These are phyloP conservation scores for Aspergillus bombycis DNA, from an alignment of 2,329 filamentous ascomycete genomes.

Conservation along the genomic window DNA sequence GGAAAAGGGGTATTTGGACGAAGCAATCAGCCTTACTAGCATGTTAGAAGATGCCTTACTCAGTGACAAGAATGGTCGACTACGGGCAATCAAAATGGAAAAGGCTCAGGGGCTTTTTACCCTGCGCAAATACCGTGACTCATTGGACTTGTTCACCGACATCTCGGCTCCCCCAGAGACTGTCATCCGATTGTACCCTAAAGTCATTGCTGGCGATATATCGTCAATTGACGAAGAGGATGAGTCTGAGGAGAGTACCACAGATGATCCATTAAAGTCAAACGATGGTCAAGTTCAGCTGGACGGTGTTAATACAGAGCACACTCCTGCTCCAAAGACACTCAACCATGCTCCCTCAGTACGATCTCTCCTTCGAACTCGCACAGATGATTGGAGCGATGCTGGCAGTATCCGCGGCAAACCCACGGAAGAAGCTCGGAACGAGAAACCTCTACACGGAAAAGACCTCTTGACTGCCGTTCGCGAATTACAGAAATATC, in stretches of 20 bases:
- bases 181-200: conserved; percentile 83
- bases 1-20: conserved; percentile 74
- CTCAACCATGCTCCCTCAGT: conserved; percentile 41
- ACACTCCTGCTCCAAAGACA: conserved; percentile 26
- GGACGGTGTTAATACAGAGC: conserved; percentile 32
- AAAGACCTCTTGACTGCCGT: conserved; percentile 84
- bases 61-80: conserved; percentile 75
- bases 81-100: conserved; percentile 85
- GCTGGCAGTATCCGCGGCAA: conserved; percentile 42
- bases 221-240: conserved; percentile 61
- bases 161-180: conserved; percentile 87
- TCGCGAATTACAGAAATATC: conserved; percentile 79
- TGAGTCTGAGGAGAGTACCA: conserved; percentile 35
- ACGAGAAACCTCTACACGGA: conserved; percentile 58
- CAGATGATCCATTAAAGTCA: conserved; percentile 27
- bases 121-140: conserved; percentile 78
- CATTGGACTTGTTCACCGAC: conserved; percentile 88
- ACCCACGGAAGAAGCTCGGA: conserved; percentile 29
- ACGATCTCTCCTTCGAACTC: conserved; percentile 40
- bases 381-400: conserved; percentile 43
- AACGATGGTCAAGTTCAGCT: conserved; percentile 32
- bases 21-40: conserved; percentile 83
- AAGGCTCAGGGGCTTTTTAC: conserved; percentile 88
- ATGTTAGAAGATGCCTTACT: conserved; percentile 94
- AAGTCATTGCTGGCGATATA: conserved; percentile 78